Base-by-base conservation (phyloP, 192 early-diverging fungal species). In the Chytriomyces confervae region DNA sequence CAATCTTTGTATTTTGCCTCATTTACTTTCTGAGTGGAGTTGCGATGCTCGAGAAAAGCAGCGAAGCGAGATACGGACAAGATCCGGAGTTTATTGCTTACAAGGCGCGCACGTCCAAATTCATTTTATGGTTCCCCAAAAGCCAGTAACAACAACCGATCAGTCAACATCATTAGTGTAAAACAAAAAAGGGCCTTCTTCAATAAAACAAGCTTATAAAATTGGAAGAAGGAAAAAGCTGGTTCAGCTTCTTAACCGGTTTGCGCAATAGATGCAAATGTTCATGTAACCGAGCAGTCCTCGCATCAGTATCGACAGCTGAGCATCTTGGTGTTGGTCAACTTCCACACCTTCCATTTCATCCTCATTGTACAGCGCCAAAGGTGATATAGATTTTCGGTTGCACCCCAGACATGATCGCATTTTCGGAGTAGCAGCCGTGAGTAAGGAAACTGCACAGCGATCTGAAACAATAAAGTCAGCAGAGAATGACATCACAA, bases 1-100 rank as follows among this genome's bases (percentile, higher is more conserved):
- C 88, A 0, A 20, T 86, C 18, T 89, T 89, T 83, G 88, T 86
- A 13, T 76, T 77, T 62, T 75, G 44, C 50, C 72, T 89, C 50
- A 71, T 89, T 23, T 72, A 79, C 62, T 70, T 67, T 76, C 81
- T 84, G 2, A 75, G 69, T 36, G 88, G 88, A 0, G 79, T 88
- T 1, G 18, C 61, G 64, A 60, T 89, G 51, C 68, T 80, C 16
- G 88, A 89, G 60, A 68, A 69, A 64, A 77, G 65, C 57, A 53
- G 69, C n/a, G 53, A 82, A 27, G 75, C 86, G 62, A 61, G 83
- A 36, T 89, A 89, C 61, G 87, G 87, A 9, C 27, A 62, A 13
- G 44, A 64, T 53, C 60, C 69, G 20, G 85, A 86, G 27, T 86
- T 81, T 72, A 73, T 83, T 51, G 81, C 51, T 5, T 86, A 86